Evolutionary conservation across 495 filamentous ascomycete species (phyloP).

Genomic region (Aspergillus asperescens): DNA sequence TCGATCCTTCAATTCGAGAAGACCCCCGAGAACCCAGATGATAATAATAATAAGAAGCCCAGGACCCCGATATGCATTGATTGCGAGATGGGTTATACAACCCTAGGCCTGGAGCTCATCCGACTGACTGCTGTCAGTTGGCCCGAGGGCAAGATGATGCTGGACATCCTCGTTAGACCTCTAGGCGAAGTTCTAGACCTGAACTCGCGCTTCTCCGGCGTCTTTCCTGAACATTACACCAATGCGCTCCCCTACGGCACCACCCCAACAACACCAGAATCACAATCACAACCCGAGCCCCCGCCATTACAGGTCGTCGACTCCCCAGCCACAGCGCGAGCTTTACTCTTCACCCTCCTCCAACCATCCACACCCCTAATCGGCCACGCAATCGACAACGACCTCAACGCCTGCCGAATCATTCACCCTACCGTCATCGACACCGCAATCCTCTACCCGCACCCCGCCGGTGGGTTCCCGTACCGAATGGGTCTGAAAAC

Average conservation of each 20-base stretch:
- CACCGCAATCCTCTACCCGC: slow-evolving; percentile 78
- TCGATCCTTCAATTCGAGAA: slow-evolving; percentile 69
- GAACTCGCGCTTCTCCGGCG: slow-evolving; percentile 84
- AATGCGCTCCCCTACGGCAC: slow-evolving; percentile 58
- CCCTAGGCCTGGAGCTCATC: slow-evolving; percentile 77
- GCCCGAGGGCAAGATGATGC: slow-evolving; percentile 65
- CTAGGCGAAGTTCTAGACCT: slow-evolving; percentile 81
- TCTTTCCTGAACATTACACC: slow-evolving; percentile 66
- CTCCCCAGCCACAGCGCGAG: slow-evolving; percentile 65
- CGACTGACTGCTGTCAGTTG: slow-evolving; percentile 83
- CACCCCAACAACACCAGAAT: slow-evolving; percentile 10
- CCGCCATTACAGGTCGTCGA: slow-evolving; percentile 58
- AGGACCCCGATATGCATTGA: slow-evolving; percentile 69
- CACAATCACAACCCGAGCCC: slow-evolving; percentile 10
- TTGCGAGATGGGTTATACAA: slow-evolving; percentile 97
- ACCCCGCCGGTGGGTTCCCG: slow-evolving; percentile 62
- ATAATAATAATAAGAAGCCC: slow-evolving; percentile 13
- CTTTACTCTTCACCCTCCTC: slow-evolving; percentile 65
- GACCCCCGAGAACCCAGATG: slow-evolving; percentile 60
- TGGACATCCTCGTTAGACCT: slow-evolving; percentile 84
- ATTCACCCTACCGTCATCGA: slow-evolving; percentile 83
- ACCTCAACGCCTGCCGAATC: slow-evolving; percentile 75
- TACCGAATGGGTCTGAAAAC: slow-evolving; percentile 66
- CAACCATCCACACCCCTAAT: slow-evolving; percentile 73
- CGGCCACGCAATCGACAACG: slow-evolving; percentile 93